Evolutionary conservation across 345 rosid species (phyloP).

Genomic region (Euphorbia tirucalli): DNA sequence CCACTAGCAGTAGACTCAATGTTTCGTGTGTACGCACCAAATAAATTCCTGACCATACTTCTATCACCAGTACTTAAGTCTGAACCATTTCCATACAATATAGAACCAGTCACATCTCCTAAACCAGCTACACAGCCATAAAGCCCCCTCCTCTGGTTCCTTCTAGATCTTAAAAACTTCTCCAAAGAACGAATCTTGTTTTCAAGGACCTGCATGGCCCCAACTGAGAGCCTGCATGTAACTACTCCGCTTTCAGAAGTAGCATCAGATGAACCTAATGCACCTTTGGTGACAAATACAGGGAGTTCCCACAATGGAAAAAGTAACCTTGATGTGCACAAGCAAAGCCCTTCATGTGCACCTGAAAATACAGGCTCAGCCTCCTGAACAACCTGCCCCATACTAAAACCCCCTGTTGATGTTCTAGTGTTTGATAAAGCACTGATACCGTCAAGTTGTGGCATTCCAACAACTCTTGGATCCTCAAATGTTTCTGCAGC

Average conservation of each 20-base stretch:
- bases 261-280: conserved; percentile 38
- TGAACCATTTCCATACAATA: conserved; percentile 70
- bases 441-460: conserved; percentile 83
- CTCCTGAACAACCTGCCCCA: conserved; percentile 99
- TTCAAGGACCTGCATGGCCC: conserved; percentile 81
- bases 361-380: conserved; percentile 94
- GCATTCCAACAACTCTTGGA: conserved; percentile 93
- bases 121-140: conserved; percentile 91
- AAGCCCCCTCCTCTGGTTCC: conserved; percentile 93
- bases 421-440: conserved; percentile 78
- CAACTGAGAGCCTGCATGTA: conserved; percentile 72
- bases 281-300: conserved; percentile 60
- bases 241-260: conserved; percentile 52
- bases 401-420: conserved; percentile 88
- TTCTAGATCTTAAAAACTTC: conserved; percentile 80
- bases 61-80: conserved; percentile 65
- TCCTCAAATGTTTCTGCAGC: conserved; percentile 98
- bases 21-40: conserved; percentile 57
- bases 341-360: conserved; percentile 91
- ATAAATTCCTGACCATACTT: conserved; percentile 71
- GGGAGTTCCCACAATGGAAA: conserved; percentile 96
- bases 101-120: conserved; percentile 89
- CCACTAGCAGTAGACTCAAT: conserved; percentile 60
- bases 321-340: conserved; percentile 86
- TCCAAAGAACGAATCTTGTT: conserved; percentile 82